Evolutionary conservation across 73 alveolate genomes (phyloP), one percentile per base, ranked within the genome.

Genomic region (Durusdinium trenchii): DNA sequence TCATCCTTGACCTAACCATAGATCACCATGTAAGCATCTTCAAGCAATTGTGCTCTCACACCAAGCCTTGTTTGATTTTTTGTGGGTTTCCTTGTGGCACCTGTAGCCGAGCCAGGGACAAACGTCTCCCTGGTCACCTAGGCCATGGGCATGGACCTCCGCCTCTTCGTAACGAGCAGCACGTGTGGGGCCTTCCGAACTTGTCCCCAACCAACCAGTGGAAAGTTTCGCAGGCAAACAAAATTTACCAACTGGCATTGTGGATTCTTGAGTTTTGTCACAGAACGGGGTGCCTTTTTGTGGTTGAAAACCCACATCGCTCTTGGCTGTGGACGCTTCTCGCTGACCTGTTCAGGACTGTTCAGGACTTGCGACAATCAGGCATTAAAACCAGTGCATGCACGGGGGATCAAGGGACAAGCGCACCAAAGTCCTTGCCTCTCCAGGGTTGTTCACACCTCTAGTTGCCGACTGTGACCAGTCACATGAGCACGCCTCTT

Each of bases 21-120:
- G 10, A 23, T n/a, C 47, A 26, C 36, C 51, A 36, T 23, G 46
- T 73, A 51, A 28, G 6, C 28, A 6, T 73, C 32, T 36, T 73
- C 32, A 36, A 36, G 36, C 36, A 23, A 73, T 4, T 73, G 47
- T 28, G 26, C 3, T 12, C 28, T 3, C 36, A 32, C 28, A n/a
- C 28, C 52, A 6, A 38, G 52, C 84, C 84, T 6, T 73, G 52
- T 28, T 36, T n/a, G 52, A 36, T 73, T 9, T 51, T n/a, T 51
- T 7, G 26, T 48, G 84, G 84, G 51, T 36, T 73, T 28, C 84
- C 84, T 14, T 73, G 84, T 73, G 84, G 84, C 47, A 73, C 84
- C 6, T 73, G 84, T 51, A n/a, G 52, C 47, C 48, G 84, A 6
- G 84, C 84, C 51, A 23, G 84, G 45, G 79, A 64, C 14, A 73